A percentile compares a stretch with the other conserved stretches of the same genome.
Evolutionary conservation across 2,329 filamentous ascomycete genomes (phyloP).

Genomic region (Alternaria brassicicola): DNA sequence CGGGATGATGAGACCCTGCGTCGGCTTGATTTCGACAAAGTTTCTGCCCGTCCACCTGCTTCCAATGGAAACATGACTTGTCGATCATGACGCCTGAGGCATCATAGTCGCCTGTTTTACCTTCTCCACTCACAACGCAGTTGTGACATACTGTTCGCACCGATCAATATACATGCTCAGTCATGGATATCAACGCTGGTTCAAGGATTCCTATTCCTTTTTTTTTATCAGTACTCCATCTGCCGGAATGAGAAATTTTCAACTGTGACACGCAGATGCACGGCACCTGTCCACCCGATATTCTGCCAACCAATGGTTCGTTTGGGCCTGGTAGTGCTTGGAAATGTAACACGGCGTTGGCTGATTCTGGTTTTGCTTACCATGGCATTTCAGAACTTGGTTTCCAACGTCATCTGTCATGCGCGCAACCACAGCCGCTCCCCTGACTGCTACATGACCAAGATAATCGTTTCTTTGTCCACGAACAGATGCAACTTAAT

Average conservation of each 20-base stretch:
- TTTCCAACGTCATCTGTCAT: constrained; percentile 5
- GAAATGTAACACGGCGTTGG: constrained; percentile 1
- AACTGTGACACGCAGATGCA: background rate
- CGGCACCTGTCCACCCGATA: constrained; percentile 2
- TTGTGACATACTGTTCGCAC: constrained; percentile 4
- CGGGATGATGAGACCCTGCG: constrained; percentile 34
- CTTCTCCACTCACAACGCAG: constrained; percentile 11
- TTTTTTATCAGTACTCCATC: background rate
- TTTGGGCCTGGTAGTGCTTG: background rate
- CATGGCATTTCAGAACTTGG: constrained; percentile 2
- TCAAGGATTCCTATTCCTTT: background rate
- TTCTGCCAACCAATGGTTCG: constrained; percentile 6
- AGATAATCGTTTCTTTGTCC: constrained; percentile 8
- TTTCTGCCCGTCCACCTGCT: constrained; percentile 30
- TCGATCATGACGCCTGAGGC: constrained; percentile 44
- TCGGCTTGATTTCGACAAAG: constrained; percentile 29
- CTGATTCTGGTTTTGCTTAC: constrained; percentile 2
- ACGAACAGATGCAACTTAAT: background rate
- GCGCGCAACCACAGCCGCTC: background rate
- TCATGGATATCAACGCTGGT: background rate
- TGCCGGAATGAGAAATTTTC: background rate
- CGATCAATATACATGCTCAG: constrained; percentile 5
- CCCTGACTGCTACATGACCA: background rate
- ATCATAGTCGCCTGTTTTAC: constrained; percentile 11
- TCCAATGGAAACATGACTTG: constrained; percentile 17